Conservation (phyloP, 306 rosid genomes). For the Pueraria montana region DNA sequence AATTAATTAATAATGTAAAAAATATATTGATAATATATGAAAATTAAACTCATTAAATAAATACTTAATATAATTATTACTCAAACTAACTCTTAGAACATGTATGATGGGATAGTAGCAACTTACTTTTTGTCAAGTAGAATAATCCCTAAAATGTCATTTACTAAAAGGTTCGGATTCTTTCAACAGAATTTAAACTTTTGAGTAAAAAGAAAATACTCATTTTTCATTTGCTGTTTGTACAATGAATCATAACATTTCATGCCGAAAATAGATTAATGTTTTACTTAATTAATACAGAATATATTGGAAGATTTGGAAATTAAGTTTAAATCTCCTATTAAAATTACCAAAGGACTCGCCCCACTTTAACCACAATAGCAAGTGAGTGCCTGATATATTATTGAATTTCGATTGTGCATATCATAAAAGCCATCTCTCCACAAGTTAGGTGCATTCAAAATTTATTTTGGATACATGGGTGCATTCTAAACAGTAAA, state of each 20-base stretch:
- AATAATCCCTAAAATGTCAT: too few relatives aligned
- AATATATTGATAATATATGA: too few relatives aligned
- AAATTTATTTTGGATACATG: background rate
- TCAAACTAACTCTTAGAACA: background rate
- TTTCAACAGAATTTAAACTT: background rate
- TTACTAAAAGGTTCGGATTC: background rate
- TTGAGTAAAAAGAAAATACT: background rate
- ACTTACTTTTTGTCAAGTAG: too few relatives aligned
- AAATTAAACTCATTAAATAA: too few relatives aligned
- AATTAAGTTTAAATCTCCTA: background rate
- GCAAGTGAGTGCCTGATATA: background rate
- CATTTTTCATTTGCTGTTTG: background rate
- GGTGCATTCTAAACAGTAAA: background rate
- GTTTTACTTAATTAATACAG: too few relatives aligned
- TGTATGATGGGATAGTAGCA: background rate
- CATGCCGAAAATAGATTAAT: background rate
- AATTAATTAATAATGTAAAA: too few relatives aligned
- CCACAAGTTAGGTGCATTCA: background rate
- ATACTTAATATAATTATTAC: background rate
- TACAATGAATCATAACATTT: too few relatives aligned
- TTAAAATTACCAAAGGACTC: background rate
- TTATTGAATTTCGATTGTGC: background rate
- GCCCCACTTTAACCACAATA: background rate
- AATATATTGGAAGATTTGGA: background rate
- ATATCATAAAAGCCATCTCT: background rate